Evolutionary conservation across 306 rosid genomes (phyloP).

Genomic region (Inga leiocalycina): DNA sequence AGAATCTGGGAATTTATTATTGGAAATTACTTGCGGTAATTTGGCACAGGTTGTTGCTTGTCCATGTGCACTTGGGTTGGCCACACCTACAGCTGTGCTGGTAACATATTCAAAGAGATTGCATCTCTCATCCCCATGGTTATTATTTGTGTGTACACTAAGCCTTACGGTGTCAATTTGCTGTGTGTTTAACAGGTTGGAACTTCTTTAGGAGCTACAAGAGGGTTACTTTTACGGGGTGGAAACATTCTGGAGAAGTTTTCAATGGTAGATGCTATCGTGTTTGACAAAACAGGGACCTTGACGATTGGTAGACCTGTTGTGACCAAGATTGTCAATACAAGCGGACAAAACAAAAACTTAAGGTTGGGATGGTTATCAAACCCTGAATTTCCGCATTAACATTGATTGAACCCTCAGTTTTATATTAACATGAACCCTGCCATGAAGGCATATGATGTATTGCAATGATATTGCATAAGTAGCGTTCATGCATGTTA

Average conservation of each 20-base stretch:
- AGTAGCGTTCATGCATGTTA: neutral
- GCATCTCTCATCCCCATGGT: slow-evolving; percentile 18
- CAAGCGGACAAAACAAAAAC: slow-evolving; percentile 43
- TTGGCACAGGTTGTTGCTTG: slow-evolving; percentile 89
- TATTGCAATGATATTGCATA: neutral
- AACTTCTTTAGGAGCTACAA: slow-evolving; percentile 93
- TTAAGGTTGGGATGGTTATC: slow-evolving; percentile 50
- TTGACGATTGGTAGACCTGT: slow-evolving; percentile 92
- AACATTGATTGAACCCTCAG: neutral
- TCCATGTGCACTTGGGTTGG: slow-evolving; percentile 99
- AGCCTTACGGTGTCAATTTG: slow-evolving; percentile 20
- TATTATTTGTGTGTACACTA: slow-evolving; percentile 18
- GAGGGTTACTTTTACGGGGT: slow-evolving; percentile 91
- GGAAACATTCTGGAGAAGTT: slow-evolving; percentile 90
- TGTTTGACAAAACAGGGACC: slow-evolving; percentile 98
- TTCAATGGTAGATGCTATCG: slow-evolving; percentile 80
- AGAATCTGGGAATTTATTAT: slow-evolving; percentile 1
- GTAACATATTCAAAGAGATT: slow-evolving; percentile 48
- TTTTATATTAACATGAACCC: neutral
- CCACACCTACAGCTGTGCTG: slow-evolving; percentile 99
- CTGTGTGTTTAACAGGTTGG: slow-evolving; percentile 69
- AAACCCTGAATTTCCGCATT: neutral
- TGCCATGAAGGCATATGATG: neutral
- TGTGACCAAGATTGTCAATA: slow-evolving; percentile 73
- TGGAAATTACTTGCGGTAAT: slow-evolving; percentile 31